Percentiles rank a stretch among this genome's conserved stretches.
Evolutionary conservation across 164 flowering plant species (phyloP).

Genomic region (Piper betle): DNA sequence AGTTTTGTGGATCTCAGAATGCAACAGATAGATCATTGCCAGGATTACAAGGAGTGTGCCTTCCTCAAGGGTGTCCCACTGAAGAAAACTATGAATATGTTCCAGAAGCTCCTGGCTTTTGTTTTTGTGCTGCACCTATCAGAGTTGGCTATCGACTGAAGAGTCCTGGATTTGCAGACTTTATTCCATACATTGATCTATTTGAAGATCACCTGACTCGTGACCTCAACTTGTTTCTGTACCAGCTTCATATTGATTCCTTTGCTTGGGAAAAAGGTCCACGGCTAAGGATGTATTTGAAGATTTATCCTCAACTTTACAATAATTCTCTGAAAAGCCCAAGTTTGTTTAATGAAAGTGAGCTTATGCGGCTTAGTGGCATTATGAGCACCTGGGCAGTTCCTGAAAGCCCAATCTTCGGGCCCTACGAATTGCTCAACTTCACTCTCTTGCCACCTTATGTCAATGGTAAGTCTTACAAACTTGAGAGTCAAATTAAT

Average conservation of each 20-base stretch:
- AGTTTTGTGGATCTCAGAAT: conserved; percentile 26
- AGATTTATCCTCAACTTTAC: conserved; percentile 40
- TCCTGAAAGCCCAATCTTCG: conserved; percentile 35
- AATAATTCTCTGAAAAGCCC: conserved; percentile 6
- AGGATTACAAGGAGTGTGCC: conserved; percentile 16
- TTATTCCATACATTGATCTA: conserved; percentile 25
- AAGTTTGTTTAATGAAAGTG: conserved; percentile 34
- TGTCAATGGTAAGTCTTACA: conserved; percentile 25
- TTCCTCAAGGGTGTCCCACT: conserved; percentile 42
- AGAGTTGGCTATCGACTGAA: conserved; percentile 71
- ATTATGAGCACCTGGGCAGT: conserved; percentile 37
- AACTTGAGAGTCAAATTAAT: too few relatives aligned
- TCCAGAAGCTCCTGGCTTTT: conserved; percentile 25
- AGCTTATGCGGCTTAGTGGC: conserved; percentile 33
- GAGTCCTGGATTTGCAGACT: conserved; percentile 72
- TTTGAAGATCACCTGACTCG: conserved; percentile 39
- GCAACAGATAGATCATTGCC: conserved; percentile 1
- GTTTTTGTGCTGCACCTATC: conserved; percentile 75
- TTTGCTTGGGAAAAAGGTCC: conserved; percentile 63
- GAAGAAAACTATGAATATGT: conserved; percentile 33
- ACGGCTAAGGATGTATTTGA: conserved; percentile 53
- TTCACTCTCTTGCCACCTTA: conserved; percentile 62
- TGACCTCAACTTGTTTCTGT: conserved; percentile 35
- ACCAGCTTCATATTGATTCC: conserved; percentile 41
- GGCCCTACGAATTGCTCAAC: conserved; percentile 78